Evolutionary conservation across 768 basidiomycete genomes (phyloP).

Genomic region (Lactarius sp.): DNA sequence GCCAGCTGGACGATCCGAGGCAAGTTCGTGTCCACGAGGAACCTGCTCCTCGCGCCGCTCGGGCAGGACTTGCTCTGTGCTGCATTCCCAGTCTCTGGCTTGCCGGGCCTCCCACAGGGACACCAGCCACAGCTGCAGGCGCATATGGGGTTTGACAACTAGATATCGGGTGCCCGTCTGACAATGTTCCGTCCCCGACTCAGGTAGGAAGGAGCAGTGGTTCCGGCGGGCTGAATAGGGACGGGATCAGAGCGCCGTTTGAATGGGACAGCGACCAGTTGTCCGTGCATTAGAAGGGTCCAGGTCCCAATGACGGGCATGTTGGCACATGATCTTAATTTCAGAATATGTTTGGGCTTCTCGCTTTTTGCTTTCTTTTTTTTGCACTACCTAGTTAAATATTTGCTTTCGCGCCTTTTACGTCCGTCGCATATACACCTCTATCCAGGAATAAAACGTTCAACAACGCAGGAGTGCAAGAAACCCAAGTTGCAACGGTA

Average conservation of each 20-base stretch:
- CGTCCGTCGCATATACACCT: neutral
- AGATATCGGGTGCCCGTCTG: neutral
- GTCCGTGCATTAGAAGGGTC: neutral
- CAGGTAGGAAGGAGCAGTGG: neutral
- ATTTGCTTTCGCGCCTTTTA: neutral
- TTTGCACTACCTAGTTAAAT: neutral
- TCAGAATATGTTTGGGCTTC: neutral
- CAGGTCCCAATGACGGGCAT: neutral
- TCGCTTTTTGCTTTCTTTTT: neutral
- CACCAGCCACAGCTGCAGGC: neutral
- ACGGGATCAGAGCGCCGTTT: neutral
- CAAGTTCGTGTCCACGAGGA: neutral
- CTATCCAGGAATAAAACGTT: neutral
- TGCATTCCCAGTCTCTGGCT: neutral
- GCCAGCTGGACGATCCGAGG: neutral
- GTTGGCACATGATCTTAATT: neutral
- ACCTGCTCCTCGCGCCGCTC: conserved; percentile 12
- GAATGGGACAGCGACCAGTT: neutral
- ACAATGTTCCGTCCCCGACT: neutral
- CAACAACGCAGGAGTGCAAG: neutral
- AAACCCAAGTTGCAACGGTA: neutral
- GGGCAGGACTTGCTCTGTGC: neutral
- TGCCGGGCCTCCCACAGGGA: neutral
- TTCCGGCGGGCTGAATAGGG: neutral
- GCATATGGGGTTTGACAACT: neutral